A percentile compares a stretch with the other conserved stretches of the same genome.
Conservation (phyloP, 495 filamentous ascomycete species). For the Penicillium desertorum region DNA sequence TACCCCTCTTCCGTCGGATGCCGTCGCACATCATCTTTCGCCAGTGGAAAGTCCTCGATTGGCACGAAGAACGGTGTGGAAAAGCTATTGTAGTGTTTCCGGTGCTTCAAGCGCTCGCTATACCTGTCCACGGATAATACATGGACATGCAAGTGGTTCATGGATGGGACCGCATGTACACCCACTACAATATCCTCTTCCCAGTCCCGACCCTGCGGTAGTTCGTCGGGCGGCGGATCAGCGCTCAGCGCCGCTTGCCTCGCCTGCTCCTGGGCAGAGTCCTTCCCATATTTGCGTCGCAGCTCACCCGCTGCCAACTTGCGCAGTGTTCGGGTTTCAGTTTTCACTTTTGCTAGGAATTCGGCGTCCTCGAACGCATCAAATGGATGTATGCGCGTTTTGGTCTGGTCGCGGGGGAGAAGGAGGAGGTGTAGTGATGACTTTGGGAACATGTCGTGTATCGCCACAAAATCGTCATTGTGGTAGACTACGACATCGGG, state of each 20-base stretch:
- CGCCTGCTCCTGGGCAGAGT: conserved; percentile 58
- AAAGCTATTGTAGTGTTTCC: conserved; percentile 93
- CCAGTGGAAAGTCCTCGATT: conserved; percentile 79
- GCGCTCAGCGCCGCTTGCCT: conserved; percentile 55
- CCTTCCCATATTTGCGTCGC: conserved; percentile 63
- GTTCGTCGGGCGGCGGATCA: conserved; percentile 42
- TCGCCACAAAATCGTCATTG: conserved; percentile 70
- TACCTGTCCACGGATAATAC: conserved; percentile 73
- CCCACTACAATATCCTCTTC: conserved; percentile 71
- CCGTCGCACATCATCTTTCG: conserved; percentile 57
- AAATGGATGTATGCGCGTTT: conserved; percentile 69
- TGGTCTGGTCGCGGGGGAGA: conserved; percentile 67
- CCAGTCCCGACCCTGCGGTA: conserved; percentile 78
- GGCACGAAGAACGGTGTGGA: conserved; percentile 81
- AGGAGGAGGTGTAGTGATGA: conserved; percentile 81
- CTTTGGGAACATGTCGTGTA: conserved; percentile 85
- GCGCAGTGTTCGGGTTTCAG: conserved; percentile 60
- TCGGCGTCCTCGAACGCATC: conserved; percentile 68
- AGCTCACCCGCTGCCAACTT: conserved; percentile 72
- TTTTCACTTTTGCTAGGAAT: conserved; percentile 66
- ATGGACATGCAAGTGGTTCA: conserved; percentile 92
- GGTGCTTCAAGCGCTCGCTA: conserved; percentile 68
- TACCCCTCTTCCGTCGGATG: conserved; percentile 55
- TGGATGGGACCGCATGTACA: conserved; percentile 82
- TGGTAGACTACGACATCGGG: conserved; percentile 63